A percentile compares a stretch with the other conserved stretches of the same genome.
Conservation (phyloP, 1,139 yeast genomes). For the Geotrichum reessii region DNA sequence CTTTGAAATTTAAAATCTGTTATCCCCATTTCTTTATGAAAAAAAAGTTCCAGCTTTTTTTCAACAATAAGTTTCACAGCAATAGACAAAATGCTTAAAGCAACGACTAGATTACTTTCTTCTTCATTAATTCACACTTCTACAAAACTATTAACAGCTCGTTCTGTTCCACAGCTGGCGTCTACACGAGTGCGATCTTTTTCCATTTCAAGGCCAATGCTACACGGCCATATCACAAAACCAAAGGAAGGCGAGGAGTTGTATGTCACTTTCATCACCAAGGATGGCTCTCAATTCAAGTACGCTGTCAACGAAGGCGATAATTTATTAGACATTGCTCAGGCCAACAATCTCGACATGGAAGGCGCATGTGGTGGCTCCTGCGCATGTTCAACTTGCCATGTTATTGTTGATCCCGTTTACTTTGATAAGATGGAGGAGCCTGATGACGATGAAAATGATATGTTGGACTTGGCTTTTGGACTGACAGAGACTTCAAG, state of each 20-base stretch:
- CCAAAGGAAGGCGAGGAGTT: slow-evolving; percentile 94
- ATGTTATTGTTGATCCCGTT: slow-evolving; percentile 91
- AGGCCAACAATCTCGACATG: slow-evolving; percentile 87
- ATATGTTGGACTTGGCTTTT: slow-evolving; percentile 95
- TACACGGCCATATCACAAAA: slow-evolving; percentile 80
- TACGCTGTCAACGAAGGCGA: slow-evolving; percentile 92
- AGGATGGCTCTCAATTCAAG: slow-evolving; percentile 78
- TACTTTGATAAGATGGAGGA: slow-evolving; percentile 86
- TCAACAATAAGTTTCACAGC: not conserved
- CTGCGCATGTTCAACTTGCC: slow-evolving; percentile 98
- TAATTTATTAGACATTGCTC: slow-evolving; percentile 86
- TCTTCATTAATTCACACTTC: not conserved
- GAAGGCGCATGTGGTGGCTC: slow-evolving; percentile 99
- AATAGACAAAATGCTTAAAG: not conserved
- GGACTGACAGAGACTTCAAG: slow-evolving; percentile 91
- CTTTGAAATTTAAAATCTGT: not conserved
- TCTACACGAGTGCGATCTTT: not conserved
- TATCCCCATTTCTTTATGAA: not conserved
- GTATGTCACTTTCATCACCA: slow-evolving; percentile 82
- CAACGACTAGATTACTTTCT: not conserved
- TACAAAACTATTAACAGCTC: not conserved
- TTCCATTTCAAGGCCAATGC: not conserved
- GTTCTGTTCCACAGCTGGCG: not conserved
- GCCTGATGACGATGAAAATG: slow-evolving; percentile 96
- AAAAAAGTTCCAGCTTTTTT: not conserved